Conservation (phyloP, 139 green algal genomes). For the Chlorella ohadii region DNA sequence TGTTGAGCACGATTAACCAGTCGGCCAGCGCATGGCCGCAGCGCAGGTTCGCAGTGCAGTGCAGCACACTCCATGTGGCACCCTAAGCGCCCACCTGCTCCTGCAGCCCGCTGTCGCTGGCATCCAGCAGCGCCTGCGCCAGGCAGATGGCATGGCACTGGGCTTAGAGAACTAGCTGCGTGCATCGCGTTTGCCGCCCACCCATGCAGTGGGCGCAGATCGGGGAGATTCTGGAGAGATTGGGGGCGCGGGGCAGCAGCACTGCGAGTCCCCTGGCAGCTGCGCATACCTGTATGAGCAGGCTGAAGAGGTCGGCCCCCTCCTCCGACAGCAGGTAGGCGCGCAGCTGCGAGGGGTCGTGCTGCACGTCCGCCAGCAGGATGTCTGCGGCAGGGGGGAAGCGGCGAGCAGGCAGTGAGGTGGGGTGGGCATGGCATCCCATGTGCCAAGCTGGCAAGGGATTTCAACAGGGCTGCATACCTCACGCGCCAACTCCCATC, state of each 20-base stretch:
- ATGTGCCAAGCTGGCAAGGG: background rate
- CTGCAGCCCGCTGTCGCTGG: constrained; percentile 73
- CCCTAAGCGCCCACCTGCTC: constrained; percentile 57
- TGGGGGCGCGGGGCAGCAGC: too few species aligned
- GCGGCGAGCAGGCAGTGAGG: background rate
- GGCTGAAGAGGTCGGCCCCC: constrained; percentile 70
- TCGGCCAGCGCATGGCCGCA: too few species aligned
- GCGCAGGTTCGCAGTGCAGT: too few species aligned
- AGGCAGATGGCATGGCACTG: background rate
- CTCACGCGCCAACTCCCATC: too few species aligned
- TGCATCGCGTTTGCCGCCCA: background rate
- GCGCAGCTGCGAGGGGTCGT: constrained; percentile 86
- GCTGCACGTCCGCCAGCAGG: constrained; percentile 81
- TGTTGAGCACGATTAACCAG: too few species aligned
- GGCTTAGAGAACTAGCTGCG: background rate
- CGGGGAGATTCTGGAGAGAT: too few species aligned
- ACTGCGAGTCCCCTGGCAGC: too few species aligned
- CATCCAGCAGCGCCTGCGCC: constrained; percentile 9
- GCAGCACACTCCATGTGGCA: too few species aligned
- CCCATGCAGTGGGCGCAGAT: too few species aligned
- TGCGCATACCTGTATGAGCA: constrained; percentile 77
- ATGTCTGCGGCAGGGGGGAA: constrained; percentile 75
- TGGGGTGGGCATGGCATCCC: background rate
- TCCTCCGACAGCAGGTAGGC: constrained; percentile 63
- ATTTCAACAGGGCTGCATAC: too few species aligned